Base-by-base conservation (phyloP, 257 asterid genomes). In the Lantana camara region DNA sequence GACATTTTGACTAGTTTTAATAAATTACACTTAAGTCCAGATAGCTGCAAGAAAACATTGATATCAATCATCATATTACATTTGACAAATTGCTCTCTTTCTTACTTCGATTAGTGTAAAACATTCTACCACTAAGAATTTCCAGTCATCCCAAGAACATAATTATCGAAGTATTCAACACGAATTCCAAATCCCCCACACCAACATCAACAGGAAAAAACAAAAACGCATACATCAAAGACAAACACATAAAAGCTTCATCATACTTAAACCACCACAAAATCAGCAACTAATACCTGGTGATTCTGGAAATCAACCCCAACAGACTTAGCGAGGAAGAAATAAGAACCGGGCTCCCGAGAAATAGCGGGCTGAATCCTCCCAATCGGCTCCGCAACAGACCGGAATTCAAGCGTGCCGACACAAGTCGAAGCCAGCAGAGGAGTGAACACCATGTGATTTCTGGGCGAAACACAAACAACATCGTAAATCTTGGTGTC, bases 401-500 rank as follows among this genome's bases (percentile, higher is more conserved):
- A 94, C 63, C 99, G 89, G 82, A 94, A 94, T 62, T 94, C 99
- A 4, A 94, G 96, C 23, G 99, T 94, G 8, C 99, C 99, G 40
- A 94, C 99, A 67, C 99, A 94, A 29, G 99, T 94, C 23, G 99
- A 94, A 11, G 99, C 99, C 27, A 94, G 75, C 49, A 94, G 71
- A n/a, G 99, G 99, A 23, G 99, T 90, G 68, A 93, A 93, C 14
- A 93, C 99, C 99, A 87, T 94, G 82, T 94, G 99, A 13, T 94
- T 94, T 72, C 99, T 83, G 0, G 97, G 99, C 1, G 99, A 94
- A 23, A 94, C 88, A 51, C 96, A 85, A 2, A 90, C 96, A 30
- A 94, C 75, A 67, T 94, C 99, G 70, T 90, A 94, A 9, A 71
- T 51, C 41, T 66, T 75, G 3, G 95, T 80, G 44, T 94, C 96